These are phyloP conservation scores for Hypoxylon fuscum DNA, from an alignment of 495 filamentous ascomycete species.

Conservation along the genomic window DNA sequence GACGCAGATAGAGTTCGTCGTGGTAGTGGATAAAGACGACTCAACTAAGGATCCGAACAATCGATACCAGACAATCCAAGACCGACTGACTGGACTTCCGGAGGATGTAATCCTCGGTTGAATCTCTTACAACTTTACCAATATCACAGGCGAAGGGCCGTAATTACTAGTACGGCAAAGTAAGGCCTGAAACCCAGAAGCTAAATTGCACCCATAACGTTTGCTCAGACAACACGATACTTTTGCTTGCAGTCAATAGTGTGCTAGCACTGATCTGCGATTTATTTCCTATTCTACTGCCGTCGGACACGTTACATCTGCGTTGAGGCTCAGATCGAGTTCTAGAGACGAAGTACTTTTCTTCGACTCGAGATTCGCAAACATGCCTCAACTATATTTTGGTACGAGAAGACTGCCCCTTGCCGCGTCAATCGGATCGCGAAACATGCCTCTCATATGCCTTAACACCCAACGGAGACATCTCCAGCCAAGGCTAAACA, in stretches of 20 bases:
- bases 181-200: neutral
- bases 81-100: conserved; percentile 33
- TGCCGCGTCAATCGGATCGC: no score
- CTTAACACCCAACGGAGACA: no score
- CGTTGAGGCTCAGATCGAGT: no score
- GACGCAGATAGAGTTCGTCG: conserved; percentile 39
- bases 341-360: no score
- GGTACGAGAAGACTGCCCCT: no score
- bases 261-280: neutral
- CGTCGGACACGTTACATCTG: neutral
- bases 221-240: neutral
- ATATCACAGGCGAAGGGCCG: neutral
- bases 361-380: no score
- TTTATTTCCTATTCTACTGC: neutral
- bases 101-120: conserved; percentile 42
- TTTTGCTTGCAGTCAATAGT: neutral
- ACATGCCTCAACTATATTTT: no score
- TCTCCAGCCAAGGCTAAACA: no score
- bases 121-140: neutral
- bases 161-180: neutral
- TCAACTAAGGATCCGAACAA: neutral
- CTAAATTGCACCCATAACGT: neutral
- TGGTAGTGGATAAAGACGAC: conserved; percentile 29
- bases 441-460: no score
- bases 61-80: conserved; percentile 31